phyloP scores from a whole-genome alignment of 176 grass and related monocot genomes.

The Aegilops tauschii region DNA sequence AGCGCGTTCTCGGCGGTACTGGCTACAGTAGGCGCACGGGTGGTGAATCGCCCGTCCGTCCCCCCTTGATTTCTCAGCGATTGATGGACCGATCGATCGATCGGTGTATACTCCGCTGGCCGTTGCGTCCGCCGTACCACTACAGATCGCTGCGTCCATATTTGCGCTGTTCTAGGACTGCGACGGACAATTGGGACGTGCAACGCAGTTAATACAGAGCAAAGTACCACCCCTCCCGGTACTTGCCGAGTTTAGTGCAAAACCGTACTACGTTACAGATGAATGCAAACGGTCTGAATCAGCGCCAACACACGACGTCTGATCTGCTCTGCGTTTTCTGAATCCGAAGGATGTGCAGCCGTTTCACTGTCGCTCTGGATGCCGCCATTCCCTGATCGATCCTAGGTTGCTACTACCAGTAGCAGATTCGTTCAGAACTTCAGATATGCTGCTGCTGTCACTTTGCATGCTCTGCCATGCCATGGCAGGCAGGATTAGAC shows the following conservation, averaged over 20 bases:
- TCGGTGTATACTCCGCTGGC: background rate
- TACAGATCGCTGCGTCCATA: background rate
- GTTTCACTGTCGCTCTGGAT: background rate
- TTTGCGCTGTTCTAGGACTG: background rate
- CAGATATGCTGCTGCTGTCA: background rate
- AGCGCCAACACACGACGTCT: background rate
- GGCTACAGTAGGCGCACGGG: background rate
- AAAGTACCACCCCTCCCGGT: background rate
- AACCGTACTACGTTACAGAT: too few relatives aligned
- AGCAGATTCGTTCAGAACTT: background rate
- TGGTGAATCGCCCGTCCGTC: too few relatives aligned
- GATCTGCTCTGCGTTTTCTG: background rate
- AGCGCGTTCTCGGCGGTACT: background rate
- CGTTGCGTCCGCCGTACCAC: background rate
- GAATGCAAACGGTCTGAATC: too few relatives aligned
- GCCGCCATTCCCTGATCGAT: too few relatives aligned
- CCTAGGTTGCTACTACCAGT: too few relatives aligned
- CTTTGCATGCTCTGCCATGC: background rate
- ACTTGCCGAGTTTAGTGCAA: background rate
- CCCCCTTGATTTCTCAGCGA: too few relatives aligned
- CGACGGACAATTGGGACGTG: background rate
- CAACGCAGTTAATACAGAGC: background rate
- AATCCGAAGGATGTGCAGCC: background rate
- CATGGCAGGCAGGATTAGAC: background rate
- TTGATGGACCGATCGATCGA: background rate